phyloP scores from a whole-genome alignment of 345 rosid species.

The Leavenworthia alabamica region DNA sequence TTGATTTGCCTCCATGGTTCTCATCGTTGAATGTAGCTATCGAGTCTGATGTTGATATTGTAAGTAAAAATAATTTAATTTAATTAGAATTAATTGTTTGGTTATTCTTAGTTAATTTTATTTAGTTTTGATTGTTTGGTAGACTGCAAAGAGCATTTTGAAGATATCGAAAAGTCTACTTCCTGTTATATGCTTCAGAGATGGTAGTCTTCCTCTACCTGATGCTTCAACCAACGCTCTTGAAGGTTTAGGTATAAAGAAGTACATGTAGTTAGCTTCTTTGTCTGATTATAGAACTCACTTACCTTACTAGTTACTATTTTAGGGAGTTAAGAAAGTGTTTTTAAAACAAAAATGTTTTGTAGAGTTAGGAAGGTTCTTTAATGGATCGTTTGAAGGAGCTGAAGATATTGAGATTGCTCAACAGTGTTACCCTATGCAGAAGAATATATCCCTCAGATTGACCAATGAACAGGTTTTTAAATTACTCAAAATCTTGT shows the following conservation, averaged over 20 bases:
- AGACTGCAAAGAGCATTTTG: conserved; percentile 44
- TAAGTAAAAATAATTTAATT: conserved; percentile 44
- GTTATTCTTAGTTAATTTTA: background rate
- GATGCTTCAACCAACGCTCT: conserved; percentile 49
- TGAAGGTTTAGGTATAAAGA: conserved; percentile 47
- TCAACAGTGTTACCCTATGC: conserved; percentile 77
- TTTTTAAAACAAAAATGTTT: background rate
- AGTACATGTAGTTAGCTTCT: background rate
- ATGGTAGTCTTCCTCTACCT: conserved; percentile 92
- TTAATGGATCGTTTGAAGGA: conserved; percentile 50
- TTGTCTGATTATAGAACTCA: background rate
- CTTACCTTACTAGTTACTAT: conserved; percentile 4
- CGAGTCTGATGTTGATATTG: conserved; percentile 75
- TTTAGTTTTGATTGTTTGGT: conserved; percentile 12
- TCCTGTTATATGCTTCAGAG: conserved; percentile 83
- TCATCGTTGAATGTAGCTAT: conserved; percentile 62
- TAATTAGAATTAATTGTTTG: background rate
- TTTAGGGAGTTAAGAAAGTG: conserved; percentile 1
- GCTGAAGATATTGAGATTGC: conserved; percentile 47
- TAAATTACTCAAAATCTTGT: background rate
- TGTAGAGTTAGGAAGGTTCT: conserved; percentile 39
- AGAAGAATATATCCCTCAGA: conserved; percentile 55
- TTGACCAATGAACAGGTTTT: conserved; percentile 83
- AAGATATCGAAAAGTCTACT: conserved; percentile 46
- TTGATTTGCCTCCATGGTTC: conserved; percentile 93